phyloP scores from a whole-genome alignment of 202 grass and related monocot genomes.

The Carex arenaria region DNA sequence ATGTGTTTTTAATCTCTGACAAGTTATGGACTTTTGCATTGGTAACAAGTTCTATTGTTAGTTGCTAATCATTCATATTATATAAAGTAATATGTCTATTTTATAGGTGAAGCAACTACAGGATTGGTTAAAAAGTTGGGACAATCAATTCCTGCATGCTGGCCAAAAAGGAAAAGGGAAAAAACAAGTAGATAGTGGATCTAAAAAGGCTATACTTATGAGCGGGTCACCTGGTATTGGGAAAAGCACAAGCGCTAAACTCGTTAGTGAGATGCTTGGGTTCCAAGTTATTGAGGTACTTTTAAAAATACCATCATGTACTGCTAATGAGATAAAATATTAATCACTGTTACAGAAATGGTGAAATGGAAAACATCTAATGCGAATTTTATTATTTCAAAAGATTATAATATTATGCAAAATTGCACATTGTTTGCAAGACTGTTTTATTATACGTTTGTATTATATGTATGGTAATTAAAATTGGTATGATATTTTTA shows the following conservation, averaged over 20 bases:
- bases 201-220: constrained; percentile 87
- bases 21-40: not conserved
- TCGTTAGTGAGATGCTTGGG: constrained; percentile 97
- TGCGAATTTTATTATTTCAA: not conserved
- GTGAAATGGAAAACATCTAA: not conserved
- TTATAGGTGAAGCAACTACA: constrained; percentile 90
- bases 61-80: not conserved
- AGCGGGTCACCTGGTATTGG: constrained; percentile 96
- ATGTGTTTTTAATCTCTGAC: not conserved
- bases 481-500: not conserved
- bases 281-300: constrained; percentile 88
- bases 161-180: constrained; percentile 75
- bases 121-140: constrained; percentile 93
- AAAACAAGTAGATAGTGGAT: constrained; percentile 69
- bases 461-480: not conserved
- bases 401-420: not conserved
- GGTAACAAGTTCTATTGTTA: constrained; percentile 11
- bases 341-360: not conserved
- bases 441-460: not conserved
- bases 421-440: not conserved
- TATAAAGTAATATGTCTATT: not conserved
- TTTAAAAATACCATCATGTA: constrained; percentile 2
- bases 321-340: not conserved
- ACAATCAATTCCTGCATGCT: constrained; percentile 68
- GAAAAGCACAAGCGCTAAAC: constrained; percentile 90